Base-by-base conservation (phyloP, 495 filamentous ascomycete species). In the Aspergillus bridgeri region DNA sequence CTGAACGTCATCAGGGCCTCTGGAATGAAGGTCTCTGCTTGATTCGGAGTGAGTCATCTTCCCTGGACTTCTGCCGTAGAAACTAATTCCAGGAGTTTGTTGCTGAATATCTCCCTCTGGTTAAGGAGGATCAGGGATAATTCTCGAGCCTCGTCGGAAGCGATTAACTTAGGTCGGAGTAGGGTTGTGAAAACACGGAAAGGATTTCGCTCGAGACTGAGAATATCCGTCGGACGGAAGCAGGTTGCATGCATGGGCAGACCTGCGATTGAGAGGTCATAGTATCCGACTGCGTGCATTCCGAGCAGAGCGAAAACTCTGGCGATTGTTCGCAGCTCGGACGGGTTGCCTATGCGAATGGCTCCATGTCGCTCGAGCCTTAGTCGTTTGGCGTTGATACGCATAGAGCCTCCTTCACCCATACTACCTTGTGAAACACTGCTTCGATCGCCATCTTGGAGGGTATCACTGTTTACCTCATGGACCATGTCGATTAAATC, bases 141-240 rank as follows among this genome's bases (percentile, higher is more conserved):
- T 6, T 60, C 44, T 5, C 67, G 51, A 9, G 68, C 68, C 25
- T 27, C 25, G n/a, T 60, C 52, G 5, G 62, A 52, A 1, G 71
- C 68, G 50, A 79, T 54, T 5, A 76, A 63, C 9, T 75, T 69
- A 59, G 68, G 65, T 3, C 76, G 64, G 7, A 77, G 56, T 2
- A 77, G 60, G 0, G 76, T 75, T 3, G 75, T 75, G 54, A 77
- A 79, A 15, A 77, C 71, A 2, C 76, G 69, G 56, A 79, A 79
- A 6, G 76, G 73, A 53, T 79, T 66, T 11, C 53, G 51, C 0
- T 57, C 22, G 2, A 77, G 67, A 5, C 70, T 62, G 22, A 63
- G 59, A 20, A 54, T 42, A n/a, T 51, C 62, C 2, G 44, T 63
- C 4, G 75, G 73, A 2, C 75, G 71, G 54, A 77, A 79, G 6